Conservation (phyloP, 2,329 filamentous ascomycete genomes). For the Diaporthe ilicicola region DNA sequence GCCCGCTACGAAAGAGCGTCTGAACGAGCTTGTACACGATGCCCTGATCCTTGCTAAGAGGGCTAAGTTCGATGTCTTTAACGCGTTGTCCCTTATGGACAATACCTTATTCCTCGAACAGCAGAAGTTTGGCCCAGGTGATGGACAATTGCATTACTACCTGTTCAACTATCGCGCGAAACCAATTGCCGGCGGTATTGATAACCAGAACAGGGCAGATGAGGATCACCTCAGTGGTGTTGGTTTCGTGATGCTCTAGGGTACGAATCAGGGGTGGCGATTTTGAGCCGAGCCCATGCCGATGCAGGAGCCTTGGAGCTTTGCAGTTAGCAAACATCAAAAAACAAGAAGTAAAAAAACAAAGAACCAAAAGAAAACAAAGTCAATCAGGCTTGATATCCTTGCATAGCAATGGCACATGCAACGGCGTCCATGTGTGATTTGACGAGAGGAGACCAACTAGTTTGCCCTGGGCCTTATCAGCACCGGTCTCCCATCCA, state of each 20-base stretch:
- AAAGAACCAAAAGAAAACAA: neutral
- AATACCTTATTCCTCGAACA: constrained; percentile 93
- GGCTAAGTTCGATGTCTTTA: constrained; percentile 92
- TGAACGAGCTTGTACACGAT: constrained; percentile 84
- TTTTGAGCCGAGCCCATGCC: neutral
- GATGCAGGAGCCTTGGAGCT: neutral
- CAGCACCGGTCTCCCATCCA: constrained; percentile 42
- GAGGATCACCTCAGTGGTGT: constrained; percentile 83
- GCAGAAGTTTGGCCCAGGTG: constrained; percentile 93
- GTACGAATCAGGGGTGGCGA: neutral
- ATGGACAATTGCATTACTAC: constrained; percentile 96
- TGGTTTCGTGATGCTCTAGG: constrained; percentile 79
- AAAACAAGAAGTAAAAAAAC: too few species aligned
- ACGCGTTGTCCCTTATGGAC: constrained; percentile 91
- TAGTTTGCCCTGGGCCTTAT: neutral
- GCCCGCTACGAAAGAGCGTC: constrained; percentile 74
- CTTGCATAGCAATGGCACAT: neutral
- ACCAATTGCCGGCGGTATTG: constrained; percentile 85
- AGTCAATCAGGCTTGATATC: neutral
- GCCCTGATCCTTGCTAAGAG: constrained; percentile 88
- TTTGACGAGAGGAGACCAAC: neutral
- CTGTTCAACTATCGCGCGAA: constrained; percentile 95
- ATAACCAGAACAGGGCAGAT: constrained; percentile 81
- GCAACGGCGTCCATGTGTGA: neutral
- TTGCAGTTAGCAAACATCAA: too few species aligned